These are phyloP conservation scores for Cladosporium sp. DNA, from an alignment of 2,329 filamentous ascomycete species.

Conservation along the genomic window DNA sequence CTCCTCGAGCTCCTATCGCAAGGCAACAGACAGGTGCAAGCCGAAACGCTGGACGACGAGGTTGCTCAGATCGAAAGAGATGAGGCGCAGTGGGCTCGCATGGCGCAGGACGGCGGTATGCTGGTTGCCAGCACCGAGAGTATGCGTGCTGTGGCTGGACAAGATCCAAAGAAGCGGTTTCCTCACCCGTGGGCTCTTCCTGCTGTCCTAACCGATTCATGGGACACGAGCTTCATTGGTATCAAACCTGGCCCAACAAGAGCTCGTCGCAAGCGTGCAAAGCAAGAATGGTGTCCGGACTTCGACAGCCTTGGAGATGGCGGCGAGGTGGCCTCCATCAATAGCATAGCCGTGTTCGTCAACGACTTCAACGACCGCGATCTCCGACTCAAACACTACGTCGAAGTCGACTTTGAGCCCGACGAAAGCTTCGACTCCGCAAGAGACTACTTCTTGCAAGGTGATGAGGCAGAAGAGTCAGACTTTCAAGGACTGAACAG, in stretches of 20 bases:
- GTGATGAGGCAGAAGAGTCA: neutral
- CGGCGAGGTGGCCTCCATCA: neutral
- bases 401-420: slow-evolving; percentile 2
- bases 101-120: neutral
- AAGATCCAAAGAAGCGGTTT: neutral
- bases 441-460: neutral
- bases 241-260: neutral
- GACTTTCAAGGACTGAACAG: slow-evolving; percentile 3
- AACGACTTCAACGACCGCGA: slow-evolving; percentile 2
- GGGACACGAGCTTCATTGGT: neutral
- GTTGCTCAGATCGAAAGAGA: slow-evolving; percentile 1
- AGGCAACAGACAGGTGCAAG: neutral
- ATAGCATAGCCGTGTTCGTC: neutral
- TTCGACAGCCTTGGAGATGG: neutral
- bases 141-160: neutral
- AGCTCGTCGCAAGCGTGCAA: neutral
- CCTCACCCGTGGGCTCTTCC: slow-evolving; percentile 11
- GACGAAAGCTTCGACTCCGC: slow-evolving; percentile 3
- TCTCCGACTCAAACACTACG: neutral
- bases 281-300: neutral
- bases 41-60: slow-evolving; percentile 2
- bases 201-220: neutral
- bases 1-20: neutral
- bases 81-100: neutral
- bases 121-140: neutral